Evolutionary conservation across 306 rosid species (phyloP).

Genomic region (Dalbergia cultrata): DNA sequence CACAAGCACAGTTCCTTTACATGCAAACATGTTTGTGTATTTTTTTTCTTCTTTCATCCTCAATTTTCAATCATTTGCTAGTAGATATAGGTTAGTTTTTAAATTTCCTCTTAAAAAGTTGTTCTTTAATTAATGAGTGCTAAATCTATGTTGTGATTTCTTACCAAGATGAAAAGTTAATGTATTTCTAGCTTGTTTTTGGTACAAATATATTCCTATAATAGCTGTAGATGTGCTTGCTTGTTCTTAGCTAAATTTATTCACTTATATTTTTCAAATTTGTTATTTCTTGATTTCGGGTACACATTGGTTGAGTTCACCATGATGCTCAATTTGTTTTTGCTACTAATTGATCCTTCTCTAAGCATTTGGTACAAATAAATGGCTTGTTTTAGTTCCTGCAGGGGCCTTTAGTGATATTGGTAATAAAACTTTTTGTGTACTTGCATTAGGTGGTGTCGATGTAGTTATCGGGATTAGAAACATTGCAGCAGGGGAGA

Average conservation of each 20-base stretch:
- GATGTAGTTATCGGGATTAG: constrained; percentile 80
- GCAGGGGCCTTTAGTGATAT: constrained; percentile 85
- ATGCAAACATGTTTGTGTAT: not conserved
- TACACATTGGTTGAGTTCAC: constrained; percentile 24
- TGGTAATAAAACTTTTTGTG: constrained; percentile 74
- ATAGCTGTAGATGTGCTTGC: too few species aligned
- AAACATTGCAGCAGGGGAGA: constrained; percentile 56
- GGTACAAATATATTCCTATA: too few species aligned
- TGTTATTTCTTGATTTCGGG: not conserved
- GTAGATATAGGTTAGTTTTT: constrained; percentile 1
- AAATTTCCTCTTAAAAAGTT: constrained; percentile 24
- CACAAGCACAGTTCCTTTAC: not conserved
- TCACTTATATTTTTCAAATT: not conserved
- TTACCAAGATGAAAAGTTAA: too few species aligned
- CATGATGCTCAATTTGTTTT: too few species aligned
- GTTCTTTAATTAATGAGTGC: too few species aligned
- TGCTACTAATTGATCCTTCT: not conserved
- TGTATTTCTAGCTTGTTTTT: too few species aligned
- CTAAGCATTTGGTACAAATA: not conserved
- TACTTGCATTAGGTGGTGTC: constrained; percentile 78
- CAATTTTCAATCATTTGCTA: not conserved
- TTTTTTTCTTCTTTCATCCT: not conserved
- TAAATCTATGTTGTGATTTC: too few species aligned
- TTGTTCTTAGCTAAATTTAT: not conserved
- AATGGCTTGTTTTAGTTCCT: constrained; percentile 29